Evolutionary conservation across 1,284 basidiomycete species (phyloP).

Genomic region (Coniophora puteana): DNA sequence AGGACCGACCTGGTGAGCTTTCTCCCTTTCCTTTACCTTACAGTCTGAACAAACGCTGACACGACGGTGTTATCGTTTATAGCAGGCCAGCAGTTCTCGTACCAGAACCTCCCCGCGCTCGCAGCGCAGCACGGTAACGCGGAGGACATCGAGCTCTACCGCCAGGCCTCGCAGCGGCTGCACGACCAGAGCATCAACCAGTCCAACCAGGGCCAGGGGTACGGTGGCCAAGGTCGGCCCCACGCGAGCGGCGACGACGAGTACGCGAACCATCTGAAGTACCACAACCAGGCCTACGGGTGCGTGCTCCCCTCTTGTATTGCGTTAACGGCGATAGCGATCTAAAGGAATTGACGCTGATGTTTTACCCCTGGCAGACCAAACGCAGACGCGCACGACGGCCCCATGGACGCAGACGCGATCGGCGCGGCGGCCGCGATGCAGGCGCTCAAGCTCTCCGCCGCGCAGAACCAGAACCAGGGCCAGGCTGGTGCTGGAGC

Average conservation of each 20-base stretch:
- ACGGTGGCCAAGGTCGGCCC: no score
- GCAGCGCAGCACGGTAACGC: constrained; percentile 15
- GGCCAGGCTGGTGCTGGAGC: background rate
- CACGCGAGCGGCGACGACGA: constrained; percentile 5
- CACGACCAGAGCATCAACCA: constrained; percentile 6
- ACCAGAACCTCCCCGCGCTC: constrained; percentile 14
- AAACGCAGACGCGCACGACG: constrained; percentile 15
- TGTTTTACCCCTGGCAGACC: constrained; percentile 8
- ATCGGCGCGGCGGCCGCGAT: constrained; percentile 28
- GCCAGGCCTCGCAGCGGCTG: constrained; percentile 20
- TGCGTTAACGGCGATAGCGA: background rate
- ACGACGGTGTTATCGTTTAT: constrained; percentile 21
- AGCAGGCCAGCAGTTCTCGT: constrained; percentile 15
- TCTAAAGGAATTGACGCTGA: background rate
- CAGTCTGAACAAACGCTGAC: background rate
- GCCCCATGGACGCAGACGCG: constrained; percentile 24
- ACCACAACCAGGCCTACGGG: constrained; percentile 29
- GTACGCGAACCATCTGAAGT: constrained; percentile 16
- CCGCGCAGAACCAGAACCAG: constrained; percentile 7
- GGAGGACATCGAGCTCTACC: constrained; percentile 17
- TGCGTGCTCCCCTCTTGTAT: constrained; percentile 11
- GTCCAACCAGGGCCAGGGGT: constrained; percentile 14
- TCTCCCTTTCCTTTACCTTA: constrained; percentile 7
- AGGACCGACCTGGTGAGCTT: constrained; percentile 21
- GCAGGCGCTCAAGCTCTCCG: constrained; percentile 27